phyloP scores from a whole-genome alignment of 495 filamentous ascomycete genomes.

The Aspergillus panamensis region DNA sequence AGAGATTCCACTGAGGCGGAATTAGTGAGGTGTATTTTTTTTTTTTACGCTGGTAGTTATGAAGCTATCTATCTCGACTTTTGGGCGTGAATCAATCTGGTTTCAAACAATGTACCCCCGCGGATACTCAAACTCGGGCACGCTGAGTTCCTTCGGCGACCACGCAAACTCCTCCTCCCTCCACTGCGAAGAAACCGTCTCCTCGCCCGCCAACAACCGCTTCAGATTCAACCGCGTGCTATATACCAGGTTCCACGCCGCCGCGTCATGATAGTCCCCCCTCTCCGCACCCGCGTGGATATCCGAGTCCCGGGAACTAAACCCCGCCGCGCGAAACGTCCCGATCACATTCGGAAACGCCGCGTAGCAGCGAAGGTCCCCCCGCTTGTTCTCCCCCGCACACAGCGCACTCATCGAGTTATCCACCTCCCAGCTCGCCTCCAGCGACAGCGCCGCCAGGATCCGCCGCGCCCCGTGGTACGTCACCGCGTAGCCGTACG shows the following conservation, averaged over 20 bases:
- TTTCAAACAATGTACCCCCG: constrained; percentile 19
- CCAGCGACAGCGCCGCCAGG: constrained; percentile 33
- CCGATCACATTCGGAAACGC: constrained; percentile 30
- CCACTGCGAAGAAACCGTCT: constrained; percentile 27
- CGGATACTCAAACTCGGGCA: constrained; percentile 26
- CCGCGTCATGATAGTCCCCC: constrained; percentile 18
- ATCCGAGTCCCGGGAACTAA: constrained; percentile 25
- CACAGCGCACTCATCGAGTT: constrained; percentile 29
- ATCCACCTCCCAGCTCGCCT: constrained; percentile 25
- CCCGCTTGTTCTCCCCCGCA: constrained; percentile 19
- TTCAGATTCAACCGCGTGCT: constrained; percentile 31
- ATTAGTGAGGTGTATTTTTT: too few relatives aligned
- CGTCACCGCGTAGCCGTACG: constrained; percentile 50
- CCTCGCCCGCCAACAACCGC: constrained; percentile 21
- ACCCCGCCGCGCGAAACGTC: constrained; percentile 24
- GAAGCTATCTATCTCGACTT: too few relatives aligned
- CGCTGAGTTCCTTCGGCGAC: constrained; percentile 20
- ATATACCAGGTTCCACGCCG: constrained; percentile 26
- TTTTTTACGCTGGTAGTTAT: too few relatives aligned
- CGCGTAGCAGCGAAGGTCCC: constrained; percentile 26
- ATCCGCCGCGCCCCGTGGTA: constrained; percentile 50
- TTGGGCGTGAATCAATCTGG: too few relatives aligned
- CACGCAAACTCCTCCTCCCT: constrained; percentile 20
- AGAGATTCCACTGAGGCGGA: background rate
- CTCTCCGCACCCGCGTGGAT: constrained; percentile 17